Evolutionary conservation across 768 basidiomycete species (phyloP), one percentile per base, ranked within the genome.

Genomic region (Tulasnella sp.): DNA sequence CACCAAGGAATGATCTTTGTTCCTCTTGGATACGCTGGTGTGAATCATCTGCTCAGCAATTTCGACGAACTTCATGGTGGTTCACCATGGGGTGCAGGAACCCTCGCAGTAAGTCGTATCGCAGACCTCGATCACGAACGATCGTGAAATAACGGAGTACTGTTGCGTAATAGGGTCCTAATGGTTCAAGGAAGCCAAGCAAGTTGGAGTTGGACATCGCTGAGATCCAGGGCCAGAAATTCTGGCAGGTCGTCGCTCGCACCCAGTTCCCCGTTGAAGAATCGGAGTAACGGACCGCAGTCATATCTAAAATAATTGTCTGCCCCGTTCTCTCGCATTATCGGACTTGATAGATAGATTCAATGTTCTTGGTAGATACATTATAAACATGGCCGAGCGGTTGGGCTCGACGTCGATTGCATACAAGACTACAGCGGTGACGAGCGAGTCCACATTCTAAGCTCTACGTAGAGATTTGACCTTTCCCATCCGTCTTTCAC

Each of bases 391-490:
- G 55, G 7, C 11, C 29, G n/a, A 5, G n/a, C 55, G n/a, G 13
- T 57, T 26, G 23, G 9, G 29, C 23, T n/a, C 15, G 13, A 0
- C n/a, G 29, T 26, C n/a, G n/a, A 11, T 7, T 29, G n/a, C 29
- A 29, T 57, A 61, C 81, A 82, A 78, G 1, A 26, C 55, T n/a
- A 57, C n/a, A 29, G 10, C 55, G 55, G 55, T 6, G 15, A n/a
- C 7, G 55, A 26, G 4, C 55, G 55, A 57, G 55, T 26, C 93
- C 94, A 94, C 70, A 90, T 85, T 76, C 87, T 85, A 79, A 94
- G 83, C 82, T 95, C 94, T 75, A 95, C 87, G 84, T 92, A 95
- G 83, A 94, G 92, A 85, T 95, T 95, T 15, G 94, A 95, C 80
- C 93, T 86, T 83, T 97, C 94, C 94, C 94, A 94, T 0, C 92